Base-by-base conservation (phyloP, 306 rosid species). In the Senna siamea region DNA sequence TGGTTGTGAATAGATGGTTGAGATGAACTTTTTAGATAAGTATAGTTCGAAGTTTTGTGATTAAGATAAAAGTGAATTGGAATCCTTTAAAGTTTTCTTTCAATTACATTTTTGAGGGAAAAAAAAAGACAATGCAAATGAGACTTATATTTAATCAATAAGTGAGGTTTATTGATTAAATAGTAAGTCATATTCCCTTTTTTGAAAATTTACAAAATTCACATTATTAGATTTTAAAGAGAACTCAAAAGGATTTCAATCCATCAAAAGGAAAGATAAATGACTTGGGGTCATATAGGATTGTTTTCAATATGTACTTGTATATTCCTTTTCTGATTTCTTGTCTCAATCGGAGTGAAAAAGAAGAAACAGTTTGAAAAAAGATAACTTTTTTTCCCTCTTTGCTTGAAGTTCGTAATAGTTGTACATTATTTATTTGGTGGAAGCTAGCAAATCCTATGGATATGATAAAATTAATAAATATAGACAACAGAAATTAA, bases 21-120 rank as follows among this genome's bases (percentile, higher is more conserved):
- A 76, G 20, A 17, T 46, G 14, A 53, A 43, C 56, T 54, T 47
- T 75, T 47, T 66, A 70, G 9, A 53, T 40, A 51, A 32, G 13
- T 35, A 9, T 43, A 35, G 28, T 74, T 73, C 19, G 17, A 72
- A 43, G 34, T 23, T 28, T 17, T n/a, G 55, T 41, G 30, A 46
- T 46, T 19, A 72, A 65, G 44, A 17, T 20, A 47, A 48, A 51
- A 18, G 13, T 23, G 7, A 7, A 37, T 37, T 37, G 6, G 40
- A 37, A 37, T 37, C 40, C 40, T 37, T 7, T 37, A 37, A 37
- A 37, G 40, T 7, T 37, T 1, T 37, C 40, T 37, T 37, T 7
- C 6, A 37, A 37, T 37, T 37, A 37, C 7, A 2, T 4, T 37
- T 37, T 37, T 37, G 3, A 2, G 8, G 40, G 40, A 37, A 37